Evolutionary conservation across 495 filamentous ascomycete genomes (phyloP).

Genomic region (Talaromyces wortmannii): DNA sequence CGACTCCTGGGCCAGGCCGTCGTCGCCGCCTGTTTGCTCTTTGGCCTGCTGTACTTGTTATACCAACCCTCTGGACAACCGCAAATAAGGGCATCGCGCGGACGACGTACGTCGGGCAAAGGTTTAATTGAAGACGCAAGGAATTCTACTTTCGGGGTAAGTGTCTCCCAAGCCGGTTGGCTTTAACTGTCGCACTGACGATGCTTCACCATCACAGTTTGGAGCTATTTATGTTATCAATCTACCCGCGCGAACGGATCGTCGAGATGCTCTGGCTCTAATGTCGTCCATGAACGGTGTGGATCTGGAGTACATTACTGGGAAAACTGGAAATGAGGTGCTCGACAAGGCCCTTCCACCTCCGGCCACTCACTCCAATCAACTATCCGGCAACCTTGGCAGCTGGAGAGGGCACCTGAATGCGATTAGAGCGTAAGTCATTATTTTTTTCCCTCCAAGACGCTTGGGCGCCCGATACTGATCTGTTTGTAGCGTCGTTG

Average conservation of each 20-base stretch:
- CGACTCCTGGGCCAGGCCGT: constrained; percentile 1
- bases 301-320: constrained; percentile 47
- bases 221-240: constrained; percentile 56
- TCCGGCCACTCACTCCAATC: constrained; percentile 9
- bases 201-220: constrained; percentile 33
- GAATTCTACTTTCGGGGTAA: constrained; percentile 20
- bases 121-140: neutral
- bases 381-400: constrained; percentile 8
- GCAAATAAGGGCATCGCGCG: neutral
- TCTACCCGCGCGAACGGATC: constrained; percentile 52
- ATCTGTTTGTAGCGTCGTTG: constrained; percentile 21
- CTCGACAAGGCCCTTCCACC: constrained; percentile 22
- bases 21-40: neutral
- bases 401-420: constrained; percentile 37
- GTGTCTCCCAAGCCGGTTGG: neutral
- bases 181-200: neutral
- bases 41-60: constrained; percentile 1
- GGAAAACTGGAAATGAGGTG: constrained; percentile 35
- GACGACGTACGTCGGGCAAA: neutral
- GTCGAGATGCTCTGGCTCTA: constrained; percentile 52
- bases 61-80: neutral
- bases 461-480: too few relatives aligned
- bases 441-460: neutral
- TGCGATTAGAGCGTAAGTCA: constrained; percentile 17
- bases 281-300: constrained; percentile 46